phyloP scores from a whole-genome alignment of 2,329 filamentous ascomycete species.

The Zopfia rhizophila region DNA sequence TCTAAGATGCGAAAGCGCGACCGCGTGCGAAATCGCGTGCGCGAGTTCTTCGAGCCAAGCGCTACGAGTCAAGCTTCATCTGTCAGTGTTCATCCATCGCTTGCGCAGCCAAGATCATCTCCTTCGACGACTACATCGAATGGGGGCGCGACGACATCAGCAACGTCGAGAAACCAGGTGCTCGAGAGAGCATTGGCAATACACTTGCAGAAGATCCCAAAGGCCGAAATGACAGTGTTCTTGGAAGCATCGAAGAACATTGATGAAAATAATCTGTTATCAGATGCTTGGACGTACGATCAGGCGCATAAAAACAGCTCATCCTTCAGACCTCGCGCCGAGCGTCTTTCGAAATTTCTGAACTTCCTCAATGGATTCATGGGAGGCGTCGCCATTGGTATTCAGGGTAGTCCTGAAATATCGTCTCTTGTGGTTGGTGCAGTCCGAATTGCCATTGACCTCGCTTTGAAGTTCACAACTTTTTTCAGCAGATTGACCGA shows the following conservation, averaged over 20 bases:
- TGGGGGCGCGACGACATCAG: conserved; percentile 1
- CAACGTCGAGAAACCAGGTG: conserved; percentile 4
- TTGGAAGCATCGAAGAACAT: conserved; percentile 1
- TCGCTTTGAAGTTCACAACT: conserved; percentile 16
- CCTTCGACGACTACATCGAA: background rate
- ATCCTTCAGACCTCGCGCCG: conserved; percentile 3
- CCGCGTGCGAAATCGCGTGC: too few species aligned
- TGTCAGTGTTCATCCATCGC: background rate
- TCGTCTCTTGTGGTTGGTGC: conserved; percentile 20
- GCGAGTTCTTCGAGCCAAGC: background rate
- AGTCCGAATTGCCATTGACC: conserved; percentile 12
- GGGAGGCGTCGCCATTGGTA: conserved; percentile 11
- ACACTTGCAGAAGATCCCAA: conserved; percentile 10
- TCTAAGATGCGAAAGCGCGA: background rate
- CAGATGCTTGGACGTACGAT: background rate
- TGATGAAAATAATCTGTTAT: conserved; percentile 6
- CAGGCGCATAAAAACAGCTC: conserved; percentile 12
- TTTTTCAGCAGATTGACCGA: conserved; percentile 18
- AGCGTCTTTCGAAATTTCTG: conserved; percentile 10
- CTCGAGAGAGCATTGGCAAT: conserved; percentile 10
- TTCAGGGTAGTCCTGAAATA: conserved; percentile 14
- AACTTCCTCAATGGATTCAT: conserved; percentile 18
- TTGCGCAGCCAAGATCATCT: background rate
- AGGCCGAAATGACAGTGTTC: conserved; percentile 16
- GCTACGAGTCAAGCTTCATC: background rate